These are phyloP conservation scores for apple (Malus domestica) DNA, from an alignment of 306 rosid species.

Conservation along the genomic window ASM211411v1 NC_041805.1:32749001-32749500, in stretches of 20 bases:
- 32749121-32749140: conserved; percentile 37
- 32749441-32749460: conserved; percentile 32
- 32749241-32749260: conserved; percentile 31
- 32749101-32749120: conserved; percentile 20
- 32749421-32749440: conserved; percentile 41
- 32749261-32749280: conserved; percentile 31
- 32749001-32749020: conserved; percentile 13
- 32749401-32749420: conserved; percentile 23
- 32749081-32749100: not conserved
- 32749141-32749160: conserved; percentile 21
- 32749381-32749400: conserved; percentile 41
- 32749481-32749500: conserved; percentile 29
- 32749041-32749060: conserved; percentile 10
- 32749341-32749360: conserved; percentile 24
- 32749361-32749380: conserved; percentile 34
- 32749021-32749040: conserved; percentile 8
- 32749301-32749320: conserved; percentile 34
- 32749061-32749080: conserved; percentile 5
- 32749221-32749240: conserved; percentile 37
- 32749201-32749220: conserved; percentile 3
- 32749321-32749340: conserved; percentile 49
- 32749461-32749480: conserved; percentile 22
- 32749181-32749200: not conserved
- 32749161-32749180: conserved; percentile 4
- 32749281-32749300: conserved; percentile 27